These are phyloP conservation scores for Cryptosporidium sp. DNA, from an alignment of 169 alveolate genomes.

Conservation along the genomic window DNA sequence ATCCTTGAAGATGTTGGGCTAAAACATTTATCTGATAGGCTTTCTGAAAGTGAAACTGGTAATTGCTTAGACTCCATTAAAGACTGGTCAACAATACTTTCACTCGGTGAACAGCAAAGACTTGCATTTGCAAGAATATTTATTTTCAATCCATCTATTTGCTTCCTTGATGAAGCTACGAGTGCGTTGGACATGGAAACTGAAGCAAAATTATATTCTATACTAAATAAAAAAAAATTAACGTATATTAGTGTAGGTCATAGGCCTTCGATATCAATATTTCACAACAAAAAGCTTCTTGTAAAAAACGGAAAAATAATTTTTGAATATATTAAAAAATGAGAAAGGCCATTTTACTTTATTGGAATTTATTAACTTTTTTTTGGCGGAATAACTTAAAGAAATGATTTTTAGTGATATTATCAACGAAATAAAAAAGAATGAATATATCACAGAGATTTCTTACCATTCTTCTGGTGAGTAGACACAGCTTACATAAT, in stretches of 20 bases:
- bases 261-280: slow-evolving; percentile 49
- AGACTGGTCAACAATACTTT: slow-evolving; percentile 75
- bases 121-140: slow-evolving; percentile 80
- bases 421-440: slow-evolving; percentile 4
- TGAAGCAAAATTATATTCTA: slow-evolving; percentile 64
- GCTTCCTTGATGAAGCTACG: slow-evolving; percentile 80
- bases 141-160: slow-evolving; percentile 74
- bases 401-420: slow-evolving; percentile 5
- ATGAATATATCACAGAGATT: slow-evolving; percentile 24
- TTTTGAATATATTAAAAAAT: slow-evolving; percentile 2
- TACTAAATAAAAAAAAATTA: slow-evolving; percentile 19
- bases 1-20: slow-evolving; percentile 44
- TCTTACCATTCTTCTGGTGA: slow-evolving; percentile 57
- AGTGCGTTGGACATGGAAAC: slow-evolving; percentile 78
- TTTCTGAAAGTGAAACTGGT: not conserved
- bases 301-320: not conserved
- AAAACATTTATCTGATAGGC: slow-evolving; percentile 19
- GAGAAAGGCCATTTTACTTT: not conserved
- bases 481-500: not conserved
- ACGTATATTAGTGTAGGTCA: slow-evolving; percentile 69
- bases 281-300: slow-evolving; percentile 45
- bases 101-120: slow-evolving; percentile 81
- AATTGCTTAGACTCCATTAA: slow-evolving; percentile 44
- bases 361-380: too few relatives aligned
- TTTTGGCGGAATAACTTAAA: not conserved